A percentile compares a stretch with the other conserved stretches of the same genome.
Conservation (phyloP, 495 filamentous ascomycete genomes). For the Talaromyces stipitatus region DNA sequence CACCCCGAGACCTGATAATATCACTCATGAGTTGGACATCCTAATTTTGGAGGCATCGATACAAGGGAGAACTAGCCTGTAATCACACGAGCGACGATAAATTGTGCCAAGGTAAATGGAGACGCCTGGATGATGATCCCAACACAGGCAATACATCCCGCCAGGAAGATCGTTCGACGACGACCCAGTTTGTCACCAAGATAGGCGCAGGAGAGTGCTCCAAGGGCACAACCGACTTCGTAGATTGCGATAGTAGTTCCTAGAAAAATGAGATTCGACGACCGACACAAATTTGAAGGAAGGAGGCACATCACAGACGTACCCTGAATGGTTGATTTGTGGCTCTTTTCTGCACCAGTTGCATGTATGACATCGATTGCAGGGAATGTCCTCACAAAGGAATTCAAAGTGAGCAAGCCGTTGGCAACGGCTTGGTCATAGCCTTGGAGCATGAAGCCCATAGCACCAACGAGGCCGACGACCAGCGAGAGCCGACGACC, state of each 20-base stretch:
- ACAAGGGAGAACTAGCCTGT: slow-evolving; percentile 4
- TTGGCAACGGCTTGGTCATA: slow-evolving; percentile 17
- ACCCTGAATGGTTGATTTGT: slow-evolving; percentile 1
- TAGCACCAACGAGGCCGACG: slow-evolving; percentile 7
- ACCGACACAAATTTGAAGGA: no score
- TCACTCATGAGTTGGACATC: slow-evolving; percentile 8
- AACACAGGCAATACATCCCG: slow-evolving; percentile 7
- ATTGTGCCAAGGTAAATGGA: slow-evolving; percentile 9
- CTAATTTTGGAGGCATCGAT: not conserved
- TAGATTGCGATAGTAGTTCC: slow-evolving; percentile 12
- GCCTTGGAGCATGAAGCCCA: slow-evolving; percentile 14
- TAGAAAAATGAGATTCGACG: not conserved
- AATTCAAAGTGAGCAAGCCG: slow-evolving; percentile 11
- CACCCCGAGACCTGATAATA: slow-evolving; percentile 46
- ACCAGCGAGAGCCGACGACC: not conserved
- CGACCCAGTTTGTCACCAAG: slow-evolving; percentile 10
- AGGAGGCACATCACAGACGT: not conserved
- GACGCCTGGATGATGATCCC: slow-evolving; percentile 12
- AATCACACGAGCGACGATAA: slow-evolving; percentile 15
- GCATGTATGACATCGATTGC: slow-evolving; percentile 4
- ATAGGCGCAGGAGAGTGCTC: slow-evolving; percentile 9
- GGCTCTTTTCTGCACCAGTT: not conserved
- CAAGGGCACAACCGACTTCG: slow-evolving; percentile 11
- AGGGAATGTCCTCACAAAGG: slow-evolving; percentile 10
- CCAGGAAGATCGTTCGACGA: slow-evolving; percentile 6